phyloP scores from a whole-genome alignment of 805 yeast species.

The Debaryomyces tyrocola region DNA sequence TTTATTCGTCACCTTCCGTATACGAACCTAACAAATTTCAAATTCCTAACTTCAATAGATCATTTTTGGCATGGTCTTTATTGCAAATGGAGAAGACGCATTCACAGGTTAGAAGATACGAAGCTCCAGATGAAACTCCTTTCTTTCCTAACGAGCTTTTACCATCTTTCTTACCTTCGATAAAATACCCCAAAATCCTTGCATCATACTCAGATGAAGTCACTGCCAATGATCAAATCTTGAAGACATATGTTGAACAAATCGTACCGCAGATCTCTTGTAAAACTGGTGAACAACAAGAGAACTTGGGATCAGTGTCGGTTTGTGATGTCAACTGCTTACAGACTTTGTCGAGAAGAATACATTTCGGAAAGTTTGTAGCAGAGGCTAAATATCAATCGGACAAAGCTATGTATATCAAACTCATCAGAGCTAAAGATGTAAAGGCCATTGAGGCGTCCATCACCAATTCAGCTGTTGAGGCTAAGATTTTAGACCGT shows the following conservation, averaged over 20 bases:
- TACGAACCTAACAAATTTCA: constrained; percentile 58
- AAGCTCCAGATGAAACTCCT: constrained; percentile 92
- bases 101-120: constrained; percentile 81
- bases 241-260: constrained; percentile 62
- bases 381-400: constrained; percentile 89
- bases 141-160: constrained; percentile 72
- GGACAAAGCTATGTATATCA: constrained; percentile 62
- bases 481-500: constrained; percentile 76
- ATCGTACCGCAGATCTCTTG: constrained; percentile 76
- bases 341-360: constrained; percentile 86
- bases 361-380: constrained; percentile 96
- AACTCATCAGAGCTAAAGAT: constrained; percentile 66
- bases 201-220: constrained; percentile 74
- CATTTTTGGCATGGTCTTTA: constrained; percentile 85
- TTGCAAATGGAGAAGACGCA: constrained; percentile 64
- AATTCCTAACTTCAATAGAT: constrained; percentile 71
- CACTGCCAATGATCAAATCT: constrained; percentile 72
- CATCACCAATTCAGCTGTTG: constrained; percentile 87
- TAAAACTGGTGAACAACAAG: constrained; percentile 69
- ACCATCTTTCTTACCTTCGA: constrained; percentile 75
- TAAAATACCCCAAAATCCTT: constrained; percentile 75
- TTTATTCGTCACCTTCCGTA: constrained; percentile 70
- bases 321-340: constrained; percentile 81
- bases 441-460: constrained; percentile 70
- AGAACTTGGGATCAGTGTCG: constrained; percentile 86